These are phyloP conservation scores for Verticillium dahliae DNA, from an alignment of 2,329 filamentous ascomycete genomes.

Conservation along the genomic window DNA sequence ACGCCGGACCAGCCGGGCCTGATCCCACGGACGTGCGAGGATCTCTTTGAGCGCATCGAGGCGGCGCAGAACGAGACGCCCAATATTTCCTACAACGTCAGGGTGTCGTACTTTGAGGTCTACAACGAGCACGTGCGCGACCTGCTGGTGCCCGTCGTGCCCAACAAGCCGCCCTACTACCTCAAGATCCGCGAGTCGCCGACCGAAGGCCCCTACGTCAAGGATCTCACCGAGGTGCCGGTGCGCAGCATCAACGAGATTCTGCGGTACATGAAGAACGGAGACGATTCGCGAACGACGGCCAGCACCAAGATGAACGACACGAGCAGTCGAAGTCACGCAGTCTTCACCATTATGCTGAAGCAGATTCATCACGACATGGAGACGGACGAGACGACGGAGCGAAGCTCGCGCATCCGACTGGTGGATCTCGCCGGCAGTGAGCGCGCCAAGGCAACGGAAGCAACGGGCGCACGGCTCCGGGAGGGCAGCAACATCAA, in stretches of 20 bases:
- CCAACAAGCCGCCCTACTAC: slow-evolving; percentile 75
- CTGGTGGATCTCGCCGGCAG: slow-evolving; percentile 93
- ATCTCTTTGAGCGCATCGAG: slow-evolving; percentile 90
- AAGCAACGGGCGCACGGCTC: slow-evolving; percentile 84
- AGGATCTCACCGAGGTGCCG: slow-evolving; percentile 89
- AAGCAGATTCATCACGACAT: slow-evolving; percentile 98
- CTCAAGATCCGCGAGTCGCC: slow-evolving; percentile 96
- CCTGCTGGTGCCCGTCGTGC: slow-evolving; percentile 67
- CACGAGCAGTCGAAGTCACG: slow-evolving; percentile 90
- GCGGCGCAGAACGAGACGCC: slow-evolving; percentile 69
- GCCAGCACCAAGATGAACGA: slow-evolving; percentile 99
- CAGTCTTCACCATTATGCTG: slow-evolving; percentile 95
- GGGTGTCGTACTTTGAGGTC: slow-evolving; percentile 97
- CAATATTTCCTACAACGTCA: slow-evolving; percentile 93
- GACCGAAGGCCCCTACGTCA: slow-evolving; percentile 91
- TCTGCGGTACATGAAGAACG: slow-evolving; percentile 81
- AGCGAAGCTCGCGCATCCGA: slow-evolving; percentile 86
- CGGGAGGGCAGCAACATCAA: slow-evolving; percentile 98
- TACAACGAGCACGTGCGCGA: slow-evolving; percentile 99
- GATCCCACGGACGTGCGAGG: slow-evolving; percentile 92
- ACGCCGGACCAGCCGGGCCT: slow-evolving; percentile 76
- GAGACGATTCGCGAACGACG: slow-evolving; percentile 79
- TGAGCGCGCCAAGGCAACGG: slow-evolving; percentile 89
- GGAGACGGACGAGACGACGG: slow-evolving; percentile 95
- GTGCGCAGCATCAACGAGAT: slow-evolving; percentile 85